Evolutionary conservation across 768 basidiomycete species (phyloP).

Genomic region (Mycena albidolilacea): DNA sequence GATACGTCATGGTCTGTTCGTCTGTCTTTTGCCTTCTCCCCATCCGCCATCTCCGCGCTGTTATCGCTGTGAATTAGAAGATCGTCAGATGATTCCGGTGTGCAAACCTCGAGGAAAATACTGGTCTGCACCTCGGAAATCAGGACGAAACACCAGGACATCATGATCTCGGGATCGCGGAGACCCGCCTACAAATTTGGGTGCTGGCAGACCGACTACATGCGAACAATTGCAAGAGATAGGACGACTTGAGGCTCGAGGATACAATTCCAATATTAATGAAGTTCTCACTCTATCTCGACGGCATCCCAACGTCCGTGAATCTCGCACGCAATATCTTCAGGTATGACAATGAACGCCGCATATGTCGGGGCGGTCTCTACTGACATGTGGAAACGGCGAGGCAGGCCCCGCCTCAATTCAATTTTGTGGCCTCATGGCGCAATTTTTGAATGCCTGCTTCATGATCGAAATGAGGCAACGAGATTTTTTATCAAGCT

Average conservation of each 20-base stretch:
- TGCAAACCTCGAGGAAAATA: neutral
- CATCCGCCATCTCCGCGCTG: neutral
- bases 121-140: neutral
- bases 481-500: too few relatives aligned
- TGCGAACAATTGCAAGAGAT: too few relatives aligned
- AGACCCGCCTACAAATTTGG: too few relatives aligned
- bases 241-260: too few relatives aligned
- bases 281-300: too few relatives aligned
- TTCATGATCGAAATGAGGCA: constrained; percentile 35
- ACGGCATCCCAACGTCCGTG: too few relatives aligned
- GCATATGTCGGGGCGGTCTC: constrained; percentile 41
- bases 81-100: constrained; percentile 8
- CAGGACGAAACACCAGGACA: neutral
- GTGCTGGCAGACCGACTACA: too few relatives aligned
- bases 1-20: neutral
- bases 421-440: constrained; percentile 39
- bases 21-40: neutral
- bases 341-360: constrained; percentile 44
- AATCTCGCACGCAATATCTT: too few relatives aligned
- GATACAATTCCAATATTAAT: too few relatives aligned
- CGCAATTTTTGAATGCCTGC: constrained; percentile 41
- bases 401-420: constrained; percentile 37
- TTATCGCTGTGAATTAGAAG: constrained; percentile 1
- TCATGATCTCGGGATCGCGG: constrained; percentile 13
- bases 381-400: constrained; percentile 47